Base-by-base conservation (phyloP, 2,329 filamentous ascomycete genomes). In the Pyrenophora graminea region DNA sequence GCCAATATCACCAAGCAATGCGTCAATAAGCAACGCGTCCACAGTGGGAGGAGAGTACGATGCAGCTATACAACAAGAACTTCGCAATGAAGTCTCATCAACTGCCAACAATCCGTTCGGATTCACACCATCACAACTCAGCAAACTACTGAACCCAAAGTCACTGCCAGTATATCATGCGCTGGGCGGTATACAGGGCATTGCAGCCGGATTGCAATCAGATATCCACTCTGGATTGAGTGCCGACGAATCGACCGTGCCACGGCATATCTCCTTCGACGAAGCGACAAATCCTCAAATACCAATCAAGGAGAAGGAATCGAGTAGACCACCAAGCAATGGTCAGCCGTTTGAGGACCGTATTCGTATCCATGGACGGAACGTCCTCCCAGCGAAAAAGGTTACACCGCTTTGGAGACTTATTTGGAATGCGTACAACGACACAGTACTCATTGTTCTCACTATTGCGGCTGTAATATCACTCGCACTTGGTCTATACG, bases 351-450 rank as follows among this genome's bases (percentile, higher is more conserved):
- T 81, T 48, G 68, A 75, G 34, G 85, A 88, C 64, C 79, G 85
- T n/a, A 77, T 80, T 48, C 76, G 84, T 27, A 74, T 87, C 4
- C 87, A 80, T 63, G 79, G 80, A 39, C 79, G 81, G 57, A 89
- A 89, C 61, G 72, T 77, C 10, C 74, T 89, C 18, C 86, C 86
- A 0, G 79, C 83, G 37, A 84, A 85, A 66, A 86, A 88, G 68
- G 76, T 80, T 2, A 85, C 83, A 23, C 79, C 83, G 2, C 78
- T 89, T 34, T 77, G 83, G 61, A 77, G 75, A 51, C 67, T 89
- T 6, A 78, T 85, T 51, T 90, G 86, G 86, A 82, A 82, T 55
- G 85, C 87, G 2, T 89, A 88, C 69, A 87, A 89, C 59, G 88
- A 90, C 71, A 88, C 87, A 58, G 85, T 90, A 31, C 80, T 91